Base-by-base conservation (phyloP, 352 stramenopile species). In the Phytophthora pseudosyringae region DNA sequence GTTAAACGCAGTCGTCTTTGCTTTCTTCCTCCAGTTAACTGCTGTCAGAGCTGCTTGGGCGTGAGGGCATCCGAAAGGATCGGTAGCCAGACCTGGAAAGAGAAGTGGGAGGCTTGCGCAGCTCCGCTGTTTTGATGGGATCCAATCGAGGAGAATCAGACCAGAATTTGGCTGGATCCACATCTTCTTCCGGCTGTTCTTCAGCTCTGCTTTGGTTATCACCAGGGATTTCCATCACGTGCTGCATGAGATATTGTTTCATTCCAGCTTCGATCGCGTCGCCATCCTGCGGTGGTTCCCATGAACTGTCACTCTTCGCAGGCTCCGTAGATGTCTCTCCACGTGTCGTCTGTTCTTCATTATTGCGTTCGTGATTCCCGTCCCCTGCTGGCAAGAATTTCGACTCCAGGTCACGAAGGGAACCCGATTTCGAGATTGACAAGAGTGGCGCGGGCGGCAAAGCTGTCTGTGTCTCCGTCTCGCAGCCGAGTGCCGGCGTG, bases 401-500 rank as follows among this genome's bases (percentile, higher is more conserved):
- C 16, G 28, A 38, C n/a, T 58, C 26, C 29, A 16, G 36, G 35
- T 18, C 39, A 47, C 39, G 39, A 43, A 66, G 16, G 6, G 41
- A 65, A 4, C 36, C 39, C 15, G 66, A 64, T n/a, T 65, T 68
- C 44, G 62, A 57, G 25, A 78, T 28, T 8, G 43, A 50, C 32
- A 82, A 21, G 5, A 73, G 61, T 11, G 62, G 56, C 4, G 73
- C 67, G 41, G 79, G 77, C 3, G 76, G 80, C 13, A 82, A 59
- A 12, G 56, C 48, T 11, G 79, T 86, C 50, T 90, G 75, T 0
- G 79, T 89, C 49, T 90, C 79, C 26, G 73, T 88, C 16, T 80
- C 81, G 16, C 68, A 74, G 9, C 51, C 67, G 1, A 28, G 15
- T 18, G 16, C 9, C 16, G 44, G 33, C 18, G 28, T 35, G 3